Conservation (phyloP, 2,329 filamentous ascomycete genomes). For the Chrysoporthe puriensis region DNA sequence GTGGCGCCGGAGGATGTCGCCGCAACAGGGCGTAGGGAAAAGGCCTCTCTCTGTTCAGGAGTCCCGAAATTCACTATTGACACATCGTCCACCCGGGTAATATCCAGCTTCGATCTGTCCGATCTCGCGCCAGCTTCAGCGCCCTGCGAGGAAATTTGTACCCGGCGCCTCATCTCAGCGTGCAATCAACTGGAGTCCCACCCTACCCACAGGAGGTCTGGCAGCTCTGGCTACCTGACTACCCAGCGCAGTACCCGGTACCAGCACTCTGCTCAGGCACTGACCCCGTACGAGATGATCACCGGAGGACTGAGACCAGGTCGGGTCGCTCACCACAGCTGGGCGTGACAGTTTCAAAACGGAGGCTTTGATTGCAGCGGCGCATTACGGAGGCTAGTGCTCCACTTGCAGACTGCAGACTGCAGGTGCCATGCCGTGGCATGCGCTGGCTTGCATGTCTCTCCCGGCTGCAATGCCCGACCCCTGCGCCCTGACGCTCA, state of each 20-base stretch:
- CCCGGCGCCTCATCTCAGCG: slow-evolving; percentile 25
- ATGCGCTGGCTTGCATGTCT: slow-evolving; percentile 25
- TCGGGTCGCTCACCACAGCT: neutral
- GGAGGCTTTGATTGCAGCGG: slow-evolving; percentile 30
- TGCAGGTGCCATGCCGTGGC: slow-evolving; percentile 19
- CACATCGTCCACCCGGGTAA: neutral
- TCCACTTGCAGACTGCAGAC: slow-evolving; percentile 25
- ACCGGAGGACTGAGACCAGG: too few relatives aligned
- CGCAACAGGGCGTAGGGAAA: neutral
- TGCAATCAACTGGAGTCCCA: slow-evolving; percentile 27
- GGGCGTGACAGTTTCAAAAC: slow-evolving; percentile 19
- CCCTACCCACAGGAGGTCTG: slow-evolving; percentile 21
- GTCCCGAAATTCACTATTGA: neutral
- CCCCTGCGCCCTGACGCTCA: slow-evolving; percentile 10
- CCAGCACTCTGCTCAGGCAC: slow-evolving; percentile 7
- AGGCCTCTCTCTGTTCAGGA: neutral
- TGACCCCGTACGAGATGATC: slow-evolving; percentile 3
- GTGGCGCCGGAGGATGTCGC: neutral
- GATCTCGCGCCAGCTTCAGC: slow-evolving; percentile 12
- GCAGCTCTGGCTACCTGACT: slow-evolving; percentile 6
- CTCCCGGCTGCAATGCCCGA: slow-evolving; percentile 20
- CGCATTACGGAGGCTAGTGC: slow-evolving; percentile 27
- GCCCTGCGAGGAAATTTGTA: slow-evolving; percentile 22
- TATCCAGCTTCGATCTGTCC: neutral
- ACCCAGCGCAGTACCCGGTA: neutral